Conservation (phyloP, 352 stramenopile genomes). For the Phytopythium montanum region DNA sequence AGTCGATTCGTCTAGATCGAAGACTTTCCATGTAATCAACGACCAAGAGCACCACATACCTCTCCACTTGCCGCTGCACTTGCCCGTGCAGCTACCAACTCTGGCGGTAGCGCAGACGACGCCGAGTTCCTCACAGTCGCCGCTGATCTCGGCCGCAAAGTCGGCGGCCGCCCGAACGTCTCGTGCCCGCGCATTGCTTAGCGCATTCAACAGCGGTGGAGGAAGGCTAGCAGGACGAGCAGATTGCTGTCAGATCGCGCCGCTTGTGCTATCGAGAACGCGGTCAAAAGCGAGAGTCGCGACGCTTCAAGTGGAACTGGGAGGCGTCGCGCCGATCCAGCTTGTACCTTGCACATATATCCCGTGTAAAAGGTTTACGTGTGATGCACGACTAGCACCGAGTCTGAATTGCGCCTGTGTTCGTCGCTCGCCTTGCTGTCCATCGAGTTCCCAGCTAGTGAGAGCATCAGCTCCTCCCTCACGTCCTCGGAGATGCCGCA, state of each 20-base stretch:
- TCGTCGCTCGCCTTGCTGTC: not conserved
- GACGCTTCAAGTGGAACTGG: not conserved
- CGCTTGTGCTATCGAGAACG: not conserved
- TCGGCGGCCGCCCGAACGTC: conserved; percentile 45
- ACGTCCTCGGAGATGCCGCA: conserved; percentile 20
- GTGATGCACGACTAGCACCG: conserved; percentile 21
- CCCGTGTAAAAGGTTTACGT: conserved; percentile 18
- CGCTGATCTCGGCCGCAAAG: conserved; percentile 45
- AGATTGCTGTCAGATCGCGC: not conserved
- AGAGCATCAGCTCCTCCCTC: not conserved
- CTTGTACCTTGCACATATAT: no score
- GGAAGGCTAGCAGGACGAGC: not conserved
- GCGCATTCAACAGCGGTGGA: not conserved
- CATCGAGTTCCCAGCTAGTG: conserved; percentile 3
- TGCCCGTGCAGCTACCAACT: not conserved
- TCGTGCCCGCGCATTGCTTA: conserved; percentile 35
- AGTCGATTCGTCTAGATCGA: not conserved
- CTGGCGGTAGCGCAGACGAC: not conserved
- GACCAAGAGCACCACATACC: not conserved
- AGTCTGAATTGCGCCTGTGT: conserved; percentile 1
- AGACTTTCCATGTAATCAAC: not conserved
- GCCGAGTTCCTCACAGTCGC: conserved; percentile 8
- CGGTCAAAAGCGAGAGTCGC: not conserved
- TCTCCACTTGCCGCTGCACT: not conserved
- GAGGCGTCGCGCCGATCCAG: not conserved